phyloP scores from a whole-genome alignment of 2,329 filamentous ascomycete genomes.

The Xylariaceae sp. region DNA sequence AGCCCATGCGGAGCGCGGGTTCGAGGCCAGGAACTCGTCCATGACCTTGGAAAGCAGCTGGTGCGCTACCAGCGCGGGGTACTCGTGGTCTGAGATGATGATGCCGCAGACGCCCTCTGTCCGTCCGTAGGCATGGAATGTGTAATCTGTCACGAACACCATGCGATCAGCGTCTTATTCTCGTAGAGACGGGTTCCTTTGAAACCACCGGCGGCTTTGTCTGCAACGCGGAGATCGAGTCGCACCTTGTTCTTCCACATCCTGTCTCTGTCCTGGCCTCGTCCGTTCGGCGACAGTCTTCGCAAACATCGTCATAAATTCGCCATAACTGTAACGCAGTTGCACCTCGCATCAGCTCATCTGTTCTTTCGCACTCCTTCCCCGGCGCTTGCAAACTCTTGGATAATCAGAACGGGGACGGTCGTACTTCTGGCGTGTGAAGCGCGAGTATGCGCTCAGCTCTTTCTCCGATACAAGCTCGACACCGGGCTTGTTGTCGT shows the following conservation, averaged over 20 bases:
- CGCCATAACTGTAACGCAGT: constrained; percentile 39
- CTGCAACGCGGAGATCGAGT: constrained; percentile 4
- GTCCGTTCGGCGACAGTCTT: constrained; percentile 86
- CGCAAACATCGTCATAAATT: constrained; percentile 78
- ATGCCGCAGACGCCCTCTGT: constrained; percentile 70
- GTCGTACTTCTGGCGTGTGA: constrained; percentile 64
- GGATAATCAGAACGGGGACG: not conserved
- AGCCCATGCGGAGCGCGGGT: constrained; percentile 65
- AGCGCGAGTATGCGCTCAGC: constrained; percentile 71
- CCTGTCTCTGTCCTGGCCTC: constrained; percentile 72
- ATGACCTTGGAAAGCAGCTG: constrained; percentile 80
- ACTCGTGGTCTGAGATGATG: constrained; percentile 71
- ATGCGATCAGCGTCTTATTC: constrained; percentile 11
- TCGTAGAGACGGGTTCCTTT: too few relatives aligned
- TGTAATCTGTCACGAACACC: constrained; percentile 49
- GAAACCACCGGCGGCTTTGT: not conserved
- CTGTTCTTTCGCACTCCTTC: not conserved
- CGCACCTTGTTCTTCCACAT: constrained; percentile 74
- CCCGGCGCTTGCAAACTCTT: not conserved
- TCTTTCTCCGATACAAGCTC: constrained; percentile 76
- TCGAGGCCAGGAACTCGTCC: constrained; percentile 76
- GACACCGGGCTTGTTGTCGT: constrained; percentile 67
- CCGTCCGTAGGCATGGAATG: constrained; percentile 72
- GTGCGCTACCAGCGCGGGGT: constrained; percentile 75
- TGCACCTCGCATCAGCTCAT: constrained; percentile 15